Base-by-base conservation (phyloP, 2,329 filamentous ascomycete genomes). In the Fusarium cyanostomum region DNA sequence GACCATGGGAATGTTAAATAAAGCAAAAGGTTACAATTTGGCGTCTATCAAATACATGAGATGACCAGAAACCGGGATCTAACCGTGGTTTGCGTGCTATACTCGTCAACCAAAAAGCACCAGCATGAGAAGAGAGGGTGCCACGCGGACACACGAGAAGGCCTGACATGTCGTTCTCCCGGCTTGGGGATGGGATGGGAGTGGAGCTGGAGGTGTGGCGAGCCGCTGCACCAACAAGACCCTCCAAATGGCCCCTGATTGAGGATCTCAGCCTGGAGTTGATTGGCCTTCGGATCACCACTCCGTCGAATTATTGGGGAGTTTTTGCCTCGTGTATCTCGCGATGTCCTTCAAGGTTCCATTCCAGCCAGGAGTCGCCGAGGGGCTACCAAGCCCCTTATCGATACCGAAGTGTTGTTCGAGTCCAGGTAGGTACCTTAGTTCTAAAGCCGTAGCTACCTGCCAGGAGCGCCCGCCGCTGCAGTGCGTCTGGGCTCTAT, bases 101-200 rank as follows among this genome's bases (percentile, higher is more conserved):
- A 37, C 28, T 16, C 21, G 55, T 10, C 35, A 28, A 31, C 16
- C 38, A 37, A 24, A 16, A 34, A 44, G 21, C 8, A 31, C 30
- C 18, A 21, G 21, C 34, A 11, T 43, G 57, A 49, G 48, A 58
- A 44, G 31, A 50, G 18, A 34, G 49, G 30, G 64, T 65, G 61
- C 61, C 64, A 68, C 64, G 64, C 61, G 64, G 57, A 68, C 61
- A 51, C 45, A 52, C 34, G 34, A 59, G 56, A 52, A 49, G 58
- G 6, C 21, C 38, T 43, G 54, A 59, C 52, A 38, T 58, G 42
- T 57, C 42, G 42, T 50, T 43, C 56, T 56, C 61, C 45, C 44
- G 31, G 56, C 55, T 48, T 53, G 52, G 51, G 64, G 52, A 44
- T 59, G 59, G 59, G 37, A 41, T 8, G 12, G 15, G 24, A 39